A percentile compares a stretch with the other conserved stretches of the same genome.
Conservation (phyloP, 2,329 filamentous ascomycete species). For the Didymella keratinophila region DNA sequence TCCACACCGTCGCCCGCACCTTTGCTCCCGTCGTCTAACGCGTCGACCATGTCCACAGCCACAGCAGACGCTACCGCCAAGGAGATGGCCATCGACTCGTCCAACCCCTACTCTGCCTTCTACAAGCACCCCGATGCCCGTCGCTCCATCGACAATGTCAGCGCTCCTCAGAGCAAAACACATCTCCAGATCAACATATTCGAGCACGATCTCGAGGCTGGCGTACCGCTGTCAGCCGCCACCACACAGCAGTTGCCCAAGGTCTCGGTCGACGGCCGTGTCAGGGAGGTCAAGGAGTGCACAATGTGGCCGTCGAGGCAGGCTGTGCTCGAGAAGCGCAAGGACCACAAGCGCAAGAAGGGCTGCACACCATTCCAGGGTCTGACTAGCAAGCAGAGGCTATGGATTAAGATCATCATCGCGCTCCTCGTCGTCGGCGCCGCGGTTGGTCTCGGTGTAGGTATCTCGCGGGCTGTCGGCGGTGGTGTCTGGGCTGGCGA, state of each 20-base stretch:
- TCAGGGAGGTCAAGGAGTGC: slow-evolving; percentile 59
- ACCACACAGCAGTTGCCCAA: slow-evolving; percentile 51
- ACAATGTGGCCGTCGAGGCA: slow-evolving; percentile 61
- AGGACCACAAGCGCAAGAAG: slow-evolving; percentile 48
- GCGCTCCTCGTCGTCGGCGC: slow-evolving; percentile 56
- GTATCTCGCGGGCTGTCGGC: slow-evolving; percentile 58
- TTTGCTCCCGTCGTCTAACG: slow-evolving; percentile 42
- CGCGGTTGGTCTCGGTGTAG: slow-evolving; percentile 58
- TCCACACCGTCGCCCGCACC: slow-evolving; percentile 17
- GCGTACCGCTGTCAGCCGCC: slow-evolving; percentile 46
- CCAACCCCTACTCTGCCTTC: slow-evolving; percentile 57
- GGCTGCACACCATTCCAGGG: slow-evolving; percentile 53
- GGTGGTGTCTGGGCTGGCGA: slow-evolving; percentile 56
- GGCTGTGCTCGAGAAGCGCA: slow-evolving; percentile 55
- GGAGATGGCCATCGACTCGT: slow-evolving; percentile 44
- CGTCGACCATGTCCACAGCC: slow-evolving; percentile 43
- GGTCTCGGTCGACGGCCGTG: slow-evolving; percentile 51
- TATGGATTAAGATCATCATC: slow-evolving; percentile 56
- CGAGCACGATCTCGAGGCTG: slow-evolving; percentile 54
- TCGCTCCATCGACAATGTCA: slow-evolving; percentile 50
- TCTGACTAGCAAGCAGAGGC: slow-evolving; percentile 54
- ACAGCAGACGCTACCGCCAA: slow-evolving; percentile 45
- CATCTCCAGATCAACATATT: slow-evolving; percentile 42
- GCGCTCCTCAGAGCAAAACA: slow-evolving; percentile 38
- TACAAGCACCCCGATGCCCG: slow-evolving; percentile 57